phyloP scores from a whole-genome alignment of 352 stramenopile species.

The Globisporangium yorkense region DNA sequence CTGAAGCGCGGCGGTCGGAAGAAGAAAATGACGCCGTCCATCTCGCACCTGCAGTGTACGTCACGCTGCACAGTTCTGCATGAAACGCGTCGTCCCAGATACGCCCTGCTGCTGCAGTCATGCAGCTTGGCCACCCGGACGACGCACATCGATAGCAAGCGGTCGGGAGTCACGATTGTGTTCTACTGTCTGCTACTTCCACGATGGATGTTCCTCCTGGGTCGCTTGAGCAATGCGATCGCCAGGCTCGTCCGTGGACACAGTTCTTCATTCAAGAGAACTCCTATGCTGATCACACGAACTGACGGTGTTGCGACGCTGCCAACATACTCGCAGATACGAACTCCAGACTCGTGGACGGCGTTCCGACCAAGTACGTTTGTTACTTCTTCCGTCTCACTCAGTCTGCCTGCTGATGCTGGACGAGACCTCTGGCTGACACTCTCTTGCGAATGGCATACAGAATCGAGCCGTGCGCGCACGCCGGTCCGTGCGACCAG shows the following conservation, averaged over 20 bases:
- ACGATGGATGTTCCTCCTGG: conserved; percentile 22
- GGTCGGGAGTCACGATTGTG: not conserved
- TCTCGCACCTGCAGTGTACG: conserved; percentile 64
- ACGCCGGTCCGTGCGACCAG: conserved; percentile 79
- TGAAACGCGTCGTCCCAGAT: conserved; percentile 44
- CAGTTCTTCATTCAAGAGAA: not conserved
- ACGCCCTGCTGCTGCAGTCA: conserved; percentile 35
- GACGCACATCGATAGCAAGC: conserved; percentile 34
- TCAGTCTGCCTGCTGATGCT: not conserved
- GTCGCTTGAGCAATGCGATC: conserved; percentile 14
- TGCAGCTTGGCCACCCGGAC: conserved; percentile 38
- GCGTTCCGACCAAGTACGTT: conserved; percentile 47
- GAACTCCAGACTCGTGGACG: conserved; percentile 36
- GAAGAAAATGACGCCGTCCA: conserved; percentile 57
- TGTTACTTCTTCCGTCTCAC: not conserved
- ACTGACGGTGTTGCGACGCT: conserved; percentile 4
- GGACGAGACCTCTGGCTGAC: not conserved
- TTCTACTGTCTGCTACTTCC: not conserved
- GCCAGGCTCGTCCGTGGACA: conserved; percentile 16
- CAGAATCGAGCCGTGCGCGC: conserved; percentile 83
- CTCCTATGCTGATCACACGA: not conserved
- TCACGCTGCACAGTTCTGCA: conserved; percentile 12
- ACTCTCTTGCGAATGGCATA: not conserved
- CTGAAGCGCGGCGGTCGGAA: conserved; percentile 29
- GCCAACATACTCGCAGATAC: conserved; percentile 17